phyloP scores from a whole-genome alignment of 2,329 filamentous ascomycete species.

The Teratosphaeria viscida region DNA sequence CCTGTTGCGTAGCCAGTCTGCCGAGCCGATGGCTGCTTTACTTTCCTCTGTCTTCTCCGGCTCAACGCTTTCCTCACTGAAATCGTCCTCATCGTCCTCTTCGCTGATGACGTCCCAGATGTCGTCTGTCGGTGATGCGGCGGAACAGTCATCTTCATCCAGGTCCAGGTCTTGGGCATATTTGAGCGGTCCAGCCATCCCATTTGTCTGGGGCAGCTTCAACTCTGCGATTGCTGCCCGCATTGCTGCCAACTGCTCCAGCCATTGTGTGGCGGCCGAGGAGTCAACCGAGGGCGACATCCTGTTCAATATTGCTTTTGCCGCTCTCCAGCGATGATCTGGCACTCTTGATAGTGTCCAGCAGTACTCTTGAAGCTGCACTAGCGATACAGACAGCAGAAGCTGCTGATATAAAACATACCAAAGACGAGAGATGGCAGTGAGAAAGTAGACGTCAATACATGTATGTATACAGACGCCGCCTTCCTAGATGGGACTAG shows the following conservation, averaged over 20 bases:
- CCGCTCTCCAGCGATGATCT: background rate
- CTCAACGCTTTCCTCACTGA: constrained; percentile 55
- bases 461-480: background rate
- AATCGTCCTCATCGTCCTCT: constrained; percentile 50
- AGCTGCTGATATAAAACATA: too few species aligned
- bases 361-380: too few species aligned
- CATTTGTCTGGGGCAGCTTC: constrained; percentile 41
- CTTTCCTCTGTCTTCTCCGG: constrained; percentile 36
- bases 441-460: background rate
- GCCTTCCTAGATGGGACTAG: background rate
- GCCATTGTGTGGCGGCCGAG: constrained; percentile 56
- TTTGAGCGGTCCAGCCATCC: constrained; percentile 19
- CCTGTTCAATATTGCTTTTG: background rate
- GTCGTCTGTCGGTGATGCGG: constrained; percentile 60
- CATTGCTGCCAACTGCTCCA: constrained; percentile 77
- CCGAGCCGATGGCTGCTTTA: constrained; percentile 17
- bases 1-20: constrained; percentile 59
- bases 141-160: constrained; percentile 55
- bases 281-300: constrained; percentile 29
- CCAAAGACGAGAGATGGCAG: background rate
- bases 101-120: constrained; percentile 90
- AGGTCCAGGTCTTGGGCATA: constrained; percentile 51
- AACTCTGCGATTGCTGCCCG: constrained; percentile 70
- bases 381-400: too few species aligned
- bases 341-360: too few species aligned